Percentiles rank a stretch among this genome's conserved stretches.
These are phyloP conservation scores for Annulohypoxylon maeteangense DNA, from an alignment of 495 filamentous ascomycete genomes.

Conservation along the genomic window DNA sequence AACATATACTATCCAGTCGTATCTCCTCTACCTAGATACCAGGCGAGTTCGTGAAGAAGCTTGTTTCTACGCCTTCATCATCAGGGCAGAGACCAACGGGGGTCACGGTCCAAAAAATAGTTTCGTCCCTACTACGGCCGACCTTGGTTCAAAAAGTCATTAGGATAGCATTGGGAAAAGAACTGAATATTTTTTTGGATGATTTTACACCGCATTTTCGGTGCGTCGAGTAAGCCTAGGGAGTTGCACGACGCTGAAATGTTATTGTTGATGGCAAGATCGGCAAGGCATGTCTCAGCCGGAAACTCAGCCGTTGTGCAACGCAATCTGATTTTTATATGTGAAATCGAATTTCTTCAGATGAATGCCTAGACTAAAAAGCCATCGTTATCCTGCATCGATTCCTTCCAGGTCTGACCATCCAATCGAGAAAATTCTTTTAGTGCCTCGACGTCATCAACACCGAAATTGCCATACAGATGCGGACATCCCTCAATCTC, in stretches of 20 bases:
- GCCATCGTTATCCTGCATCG: slow-evolving; percentile 41
- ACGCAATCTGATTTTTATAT: not conserved
- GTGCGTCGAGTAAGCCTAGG: not conserved
- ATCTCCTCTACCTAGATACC: too few species aligned
- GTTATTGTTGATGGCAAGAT: not conserved
- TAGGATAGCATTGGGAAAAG: too few species aligned
- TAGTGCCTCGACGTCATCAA: slow-evolving; percentile 49
- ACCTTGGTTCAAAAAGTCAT: too few species aligned
- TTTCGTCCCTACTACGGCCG: too few species aligned
- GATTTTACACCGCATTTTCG: too few species aligned
- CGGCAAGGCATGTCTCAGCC: not conserved
- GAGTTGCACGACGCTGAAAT: not conserved
- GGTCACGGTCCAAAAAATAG: too few species aligned
- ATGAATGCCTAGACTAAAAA: slow-evolving; percentile 22
- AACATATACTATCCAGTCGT: too few species aligned
- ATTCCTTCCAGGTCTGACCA: slow-evolving; percentile 52
- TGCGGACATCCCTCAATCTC: slow-evolving; percentile 59
- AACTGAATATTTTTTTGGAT: too few species aligned
- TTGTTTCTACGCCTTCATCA: too few species aligned
- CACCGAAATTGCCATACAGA: slow-evolving; percentile 61
- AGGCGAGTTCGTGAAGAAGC: too few species aligned
- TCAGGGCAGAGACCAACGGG: too few species aligned
- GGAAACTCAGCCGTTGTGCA: not conserved
- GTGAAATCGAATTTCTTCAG: not conserved
- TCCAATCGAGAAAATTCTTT: slow-evolving; percentile 47